A percentile compares a stretch with the other conserved stretches of the same genome.
Evolutionary conservation across 495 filamentous ascomycete genomes (phyloP).

Genomic region (Hypoxylon fragiforme): DNA sequence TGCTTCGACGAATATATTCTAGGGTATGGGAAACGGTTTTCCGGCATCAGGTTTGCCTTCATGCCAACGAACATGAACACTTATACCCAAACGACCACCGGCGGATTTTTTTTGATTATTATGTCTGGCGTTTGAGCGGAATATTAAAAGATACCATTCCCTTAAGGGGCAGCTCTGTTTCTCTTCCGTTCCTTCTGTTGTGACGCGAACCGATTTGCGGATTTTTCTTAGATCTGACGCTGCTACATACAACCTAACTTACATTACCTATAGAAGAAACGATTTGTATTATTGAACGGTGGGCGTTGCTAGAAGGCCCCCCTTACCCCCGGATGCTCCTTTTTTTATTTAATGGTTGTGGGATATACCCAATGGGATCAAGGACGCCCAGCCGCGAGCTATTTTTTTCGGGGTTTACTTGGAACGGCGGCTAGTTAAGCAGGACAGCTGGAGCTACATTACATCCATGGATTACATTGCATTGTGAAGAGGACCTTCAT

Average conservation of each 20-base stretch:
- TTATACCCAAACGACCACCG: constrained; percentile 31
- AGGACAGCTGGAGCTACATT: constrained; percentile 7
- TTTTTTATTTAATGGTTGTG: constrained; percentile 18
- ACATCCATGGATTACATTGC: neutral
- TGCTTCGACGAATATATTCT: constrained; percentile 20
- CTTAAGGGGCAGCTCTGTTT: constrained; percentile 22
- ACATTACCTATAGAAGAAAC: constrained; percentile 27
- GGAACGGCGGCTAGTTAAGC: constrained; percentile 9
- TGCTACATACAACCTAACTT: constrained; percentile 26
- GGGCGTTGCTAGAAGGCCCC: constrained; percentile 11
- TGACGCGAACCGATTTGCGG: constrained; percentile 21
- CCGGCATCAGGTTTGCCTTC: constrained; percentile 6
- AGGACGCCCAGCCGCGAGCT: constrained; percentile 11
- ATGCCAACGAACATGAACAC: constrained; percentile 31
- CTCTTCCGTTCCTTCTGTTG: constrained; percentile 16
- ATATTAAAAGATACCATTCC: constrained; percentile 32
- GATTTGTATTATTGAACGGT: constrained; percentile 21
- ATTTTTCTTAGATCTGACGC: constrained; percentile 32
- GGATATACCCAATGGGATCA: constrained; percentile 31
- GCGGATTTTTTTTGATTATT: constrained; percentile 29
- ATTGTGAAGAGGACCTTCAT: too few relatives aligned
- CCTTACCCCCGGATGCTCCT: constrained; percentile 5
- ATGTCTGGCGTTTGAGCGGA: constrained; percentile 32
- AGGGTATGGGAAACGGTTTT: constrained; percentile 9
- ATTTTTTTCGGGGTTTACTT: constrained; percentile 16